Base-by-base conservation (phyloP, 164 flowering plant species). In the Amborella trichopoda region DNA sequence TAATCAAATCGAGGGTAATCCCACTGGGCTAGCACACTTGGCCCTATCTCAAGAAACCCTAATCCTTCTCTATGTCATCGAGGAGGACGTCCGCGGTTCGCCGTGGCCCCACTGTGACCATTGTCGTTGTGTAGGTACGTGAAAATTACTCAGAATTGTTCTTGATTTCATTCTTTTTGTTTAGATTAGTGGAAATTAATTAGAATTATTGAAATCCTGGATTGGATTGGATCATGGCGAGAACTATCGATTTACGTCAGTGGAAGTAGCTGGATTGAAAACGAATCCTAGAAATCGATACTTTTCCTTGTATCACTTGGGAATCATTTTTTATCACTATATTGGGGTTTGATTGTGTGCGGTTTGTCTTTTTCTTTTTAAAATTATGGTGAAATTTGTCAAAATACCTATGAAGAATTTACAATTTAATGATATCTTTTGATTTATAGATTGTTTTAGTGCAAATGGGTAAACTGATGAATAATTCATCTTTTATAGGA, bases 61-160 rank as follows among this genome's bases (percentile, higher is more conserved):
- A 40, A 91, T 94, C 12, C 70, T 90, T 0, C 83, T 77, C 56
- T 73, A 72, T 20, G 56, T 90, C 27, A 83, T 81, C 53, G 98
- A 86, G 34, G 26, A 41, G 36, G 91, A 75, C 22, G 52, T 60
- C 27, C 23, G 41, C 51, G n/a, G n/a, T n/a, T 75, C 85, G 10
- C 8, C 20, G 0, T 17, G 21, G 2, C 91, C 96, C 14, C 75
- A 56, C 52, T 90, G 98, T 43, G 90, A 83, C 58, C 78, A 74
- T 46, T 86, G 96, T 63, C 65, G 90, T 5, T 73, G 77, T 49
- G 41, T 68, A 16, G 96, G 96, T 90, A 25, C 54, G n/a, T 21
- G 5, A 6, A 6, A 8, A 37, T 8, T 37, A 18, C 41, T 37
- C 19, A 37, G 19, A 5, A 3, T 37, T 5, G 16, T 37, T 37